Conservation (phyloP, 1,284 basidiomycete species). For the Heterobasidion annosum region DNA sequence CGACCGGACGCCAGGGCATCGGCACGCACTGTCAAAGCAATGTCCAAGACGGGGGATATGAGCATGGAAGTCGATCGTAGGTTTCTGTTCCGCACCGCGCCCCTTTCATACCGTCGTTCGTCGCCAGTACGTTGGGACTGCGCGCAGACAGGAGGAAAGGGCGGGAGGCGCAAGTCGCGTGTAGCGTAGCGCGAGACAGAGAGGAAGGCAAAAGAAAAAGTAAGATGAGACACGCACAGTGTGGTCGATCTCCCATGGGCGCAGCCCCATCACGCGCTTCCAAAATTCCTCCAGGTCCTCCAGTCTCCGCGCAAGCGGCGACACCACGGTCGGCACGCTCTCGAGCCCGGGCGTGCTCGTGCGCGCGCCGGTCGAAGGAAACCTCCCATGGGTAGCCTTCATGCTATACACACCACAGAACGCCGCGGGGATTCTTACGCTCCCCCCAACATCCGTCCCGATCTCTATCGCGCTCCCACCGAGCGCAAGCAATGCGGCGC, state of each 20-base stretch:
- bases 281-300: conserved; percentile 59
- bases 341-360: conserved; percentile 36
- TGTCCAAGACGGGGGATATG: too few relatives aligned
- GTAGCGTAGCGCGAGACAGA: too few relatives aligned
- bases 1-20: conserved; percentile 43
- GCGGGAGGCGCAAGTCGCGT: background rate
- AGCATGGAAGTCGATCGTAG: too few relatives aligned
- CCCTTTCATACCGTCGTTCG: background rate
- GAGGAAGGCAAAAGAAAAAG: background rate
- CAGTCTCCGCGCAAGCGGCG: conserved; percentile 61
- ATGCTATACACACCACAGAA: conserved; percentile 79
- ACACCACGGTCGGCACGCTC: conserved; percentile 46
- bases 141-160: background rate
- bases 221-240: conserved; percentile 25
- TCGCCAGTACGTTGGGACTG: background rate
- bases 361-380: conserved; percentile 1
- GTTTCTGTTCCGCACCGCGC: background rate
- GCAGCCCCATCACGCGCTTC: conserved; percentile 44
- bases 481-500: conserved; percentile 66
- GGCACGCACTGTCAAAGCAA: conserved; percentile 30
- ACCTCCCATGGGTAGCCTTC: conserved; percentile 48
- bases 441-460: conserved; percentile 75
- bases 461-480: conserved; percentile 74
- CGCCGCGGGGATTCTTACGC: conserved; percentile 69
- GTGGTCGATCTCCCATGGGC: conserved; percentile 50